phyloP scores from a whole-genome alignment of 2,329 filamentous ascomycete genomes.

The Colletotrichum scovillei region DNA sequence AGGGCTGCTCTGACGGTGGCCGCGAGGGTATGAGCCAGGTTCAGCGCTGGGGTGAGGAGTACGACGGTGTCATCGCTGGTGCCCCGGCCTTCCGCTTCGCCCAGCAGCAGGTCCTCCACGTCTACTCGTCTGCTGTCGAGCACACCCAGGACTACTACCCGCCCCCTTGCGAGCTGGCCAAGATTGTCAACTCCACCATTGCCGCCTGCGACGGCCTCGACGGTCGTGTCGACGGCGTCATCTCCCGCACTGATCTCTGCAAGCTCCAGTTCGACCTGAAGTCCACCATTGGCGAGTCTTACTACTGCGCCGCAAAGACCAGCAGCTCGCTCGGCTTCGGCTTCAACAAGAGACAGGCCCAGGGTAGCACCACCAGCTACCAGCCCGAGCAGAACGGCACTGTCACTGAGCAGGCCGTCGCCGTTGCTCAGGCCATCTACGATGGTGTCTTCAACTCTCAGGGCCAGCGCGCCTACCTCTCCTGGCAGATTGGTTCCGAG shows the following conservation, averaged over 20 bases:
- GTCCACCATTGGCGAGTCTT: constrained; percentile 45
- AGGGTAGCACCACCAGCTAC: constrained; percentile 38
- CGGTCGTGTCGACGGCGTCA: constrained; percentile 55
- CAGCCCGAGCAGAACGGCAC: constrained; percentile 47
- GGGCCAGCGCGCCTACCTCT: constrained; percentile 46
- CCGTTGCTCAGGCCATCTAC: constrained; percentile 46
- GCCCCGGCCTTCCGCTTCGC: constrained; percentile 57
- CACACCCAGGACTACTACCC: constrained; percentile 49
- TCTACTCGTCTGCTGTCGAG: constrained; percentile 53
- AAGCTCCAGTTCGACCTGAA: constrained; percentile 47
- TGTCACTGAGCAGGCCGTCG: constrained; percentile 47
- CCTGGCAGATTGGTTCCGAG: constrained; percentile 39
- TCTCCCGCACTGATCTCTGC: constrained; percentile 47
- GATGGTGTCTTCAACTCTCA: constrained; percentile 47
- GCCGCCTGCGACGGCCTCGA: constrained; percentile 65
- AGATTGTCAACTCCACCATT: constrained; percentile 66
- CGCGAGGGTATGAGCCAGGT: constrained; percentile 61
- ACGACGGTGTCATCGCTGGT: constrained; percentile 57
- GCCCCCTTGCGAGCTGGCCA: constrained; percentile 57
- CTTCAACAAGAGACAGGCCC: constrained; percentile 41
- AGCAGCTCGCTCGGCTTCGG: constrained; percentile 38
- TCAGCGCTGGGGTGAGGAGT: constrained; percentile 52
- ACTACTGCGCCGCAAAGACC: constrained; percentile 43
- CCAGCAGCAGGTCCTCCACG: constrained; percentile 57
- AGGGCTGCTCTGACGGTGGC: constrained; percentile 59